Base-by-base conservation (phyloP, 225 moss, liverwort and hornwort species). In the Thuidium tamariscinum region DNA sequence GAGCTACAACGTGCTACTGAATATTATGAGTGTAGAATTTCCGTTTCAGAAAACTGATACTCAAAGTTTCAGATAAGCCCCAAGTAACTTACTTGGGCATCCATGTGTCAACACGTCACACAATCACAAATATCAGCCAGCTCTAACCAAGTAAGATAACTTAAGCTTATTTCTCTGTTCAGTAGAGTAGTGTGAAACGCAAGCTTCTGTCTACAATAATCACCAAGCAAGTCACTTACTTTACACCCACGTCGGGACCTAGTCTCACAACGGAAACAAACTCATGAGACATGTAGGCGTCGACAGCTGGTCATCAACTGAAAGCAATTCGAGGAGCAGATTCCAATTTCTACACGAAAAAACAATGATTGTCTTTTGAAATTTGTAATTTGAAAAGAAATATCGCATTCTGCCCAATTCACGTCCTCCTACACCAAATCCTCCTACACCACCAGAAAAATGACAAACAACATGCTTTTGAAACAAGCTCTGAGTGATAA, bases 391-490 rank as follows among this genome's bases (percentile, higher is more conserved):
- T 22, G n/a, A 51, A 21, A 8, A 57, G 3, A 12, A 7, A 9
- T 27, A 29, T 9, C 30, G 3, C 1, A 59, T 39, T 56, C 8
- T 57, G 3, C 19, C 19, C 78, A 30, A 30, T 20, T 59, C 20
- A n/a, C n/a, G n/a, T n/a, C n/a, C n/a, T n/a, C n/a, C n/a, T 4
- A 2, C 4, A 3, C 32, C 48, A 48, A 48, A 48, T 21, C 2
- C 1, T 32, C 10, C 6, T 5, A 9, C 11, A 32, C 1, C 13
- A 34, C 13, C 34, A 51, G 7, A 22, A 9, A 74, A 51, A 7
- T 15, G 14, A 9, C 9, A 5, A 16, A 55, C 11, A 16, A 7
- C 11, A 10, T 10, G 0, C 3, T 3, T 18, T 7, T 3, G 3
- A 56, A 39, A 26, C 11, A 26, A 16, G 6, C 5, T 36, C 7